Evolutionary conservation across 441 rosid genomes (phyloP).

Genomic region (Dalechampia spathulata): DNA sequence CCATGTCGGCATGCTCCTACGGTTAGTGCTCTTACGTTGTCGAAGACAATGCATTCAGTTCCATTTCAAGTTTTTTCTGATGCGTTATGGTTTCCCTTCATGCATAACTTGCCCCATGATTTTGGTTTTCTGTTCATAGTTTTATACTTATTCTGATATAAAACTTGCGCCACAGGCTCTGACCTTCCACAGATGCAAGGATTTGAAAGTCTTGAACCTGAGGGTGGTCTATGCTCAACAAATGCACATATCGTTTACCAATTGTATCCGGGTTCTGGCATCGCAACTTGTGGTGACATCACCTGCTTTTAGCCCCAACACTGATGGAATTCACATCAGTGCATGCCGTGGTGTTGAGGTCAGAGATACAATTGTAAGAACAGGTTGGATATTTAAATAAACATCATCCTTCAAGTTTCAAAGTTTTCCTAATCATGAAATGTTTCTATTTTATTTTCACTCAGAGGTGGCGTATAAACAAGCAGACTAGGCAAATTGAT

Average conservation of each 20-base stretch:
- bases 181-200: conserved; percentile 80
- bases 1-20: conserved; percentile 89
- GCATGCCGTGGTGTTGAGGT: conserved; percentile 56
- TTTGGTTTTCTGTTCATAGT: background rate
- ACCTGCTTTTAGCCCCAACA: conserved; percentile 79
- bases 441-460: background rate
- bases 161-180: conserved; percentile 48
- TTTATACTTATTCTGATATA: conserved; percentile 9
- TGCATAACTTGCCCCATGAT: background rate
- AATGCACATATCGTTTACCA: conserved; percentile 77
- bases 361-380: conserved; percentile 44
- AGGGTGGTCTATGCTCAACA: conserved; percentile 54
- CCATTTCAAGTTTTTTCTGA: too few relatives aligned
- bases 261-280: conserved; percentile 47
- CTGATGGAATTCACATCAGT: conserved; percentile 89
- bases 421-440: background rate
- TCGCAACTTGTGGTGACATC: conserved; percentile 49
- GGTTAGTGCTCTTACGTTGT: conserved; percentile 38
- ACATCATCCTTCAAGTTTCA: background rate
- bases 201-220: conserved; percentile 51
- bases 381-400: conserved; percentile 39
- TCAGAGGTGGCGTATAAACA: background rate
- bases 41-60: conserved; percentile 18
- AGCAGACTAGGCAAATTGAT: background rate
- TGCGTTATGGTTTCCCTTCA: too few relatives aligned